A percentile compares a stretch with the other conserved stretches of the same genome.
These are phyloP conservation scores for Wickerhamomyces tratensis DNA, from an alignment of 805 yeast genomes.

Conservation along the genomic window DNA sequence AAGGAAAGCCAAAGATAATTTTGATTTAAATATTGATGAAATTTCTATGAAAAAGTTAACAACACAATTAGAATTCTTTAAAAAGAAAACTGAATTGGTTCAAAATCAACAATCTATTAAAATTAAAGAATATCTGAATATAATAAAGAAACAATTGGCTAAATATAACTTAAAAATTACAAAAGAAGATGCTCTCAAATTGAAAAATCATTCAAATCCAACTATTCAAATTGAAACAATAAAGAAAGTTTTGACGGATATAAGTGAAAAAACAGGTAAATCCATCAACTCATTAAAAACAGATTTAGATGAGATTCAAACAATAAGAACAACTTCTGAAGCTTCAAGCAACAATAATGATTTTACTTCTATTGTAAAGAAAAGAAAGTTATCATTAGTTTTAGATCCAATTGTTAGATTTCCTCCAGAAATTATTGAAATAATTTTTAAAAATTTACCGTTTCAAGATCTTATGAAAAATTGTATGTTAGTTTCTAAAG, in stretches of 20 bases:
- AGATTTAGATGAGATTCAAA: neutral
- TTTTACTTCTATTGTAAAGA: too few relatives aligned
- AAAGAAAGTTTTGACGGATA: too few relatives aligned
- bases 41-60: neutral
- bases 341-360: neutral
- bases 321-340: neutral
- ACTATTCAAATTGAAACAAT: too few relatives aligned
- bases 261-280: neutral
- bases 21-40: slow-evolving; percentile 7
- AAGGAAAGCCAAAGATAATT: slow-evolving; percentile 5
- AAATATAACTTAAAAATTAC: too few relatives aligned
- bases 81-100: neutral
- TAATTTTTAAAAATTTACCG: slow-evolving; percentile 1
- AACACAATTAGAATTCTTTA: neutral
- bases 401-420: neutral
- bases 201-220: too few relatives aligned
- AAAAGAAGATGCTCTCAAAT: too few relatives aligned
- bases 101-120: neutral
- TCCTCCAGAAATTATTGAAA: slow-evolving; percentile 7
- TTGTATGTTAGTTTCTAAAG: slow-evolving; percentile 5
- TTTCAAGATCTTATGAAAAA: slow-evolving; percentile 3
- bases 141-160: neutral
- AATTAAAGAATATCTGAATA: neutral
- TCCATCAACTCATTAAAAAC: slow-evolving; percentile 1
- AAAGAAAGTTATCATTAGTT: neutral